Conservation (phyloP, 306 rosid species). For the Gastrolobium bilobum region DNA sequence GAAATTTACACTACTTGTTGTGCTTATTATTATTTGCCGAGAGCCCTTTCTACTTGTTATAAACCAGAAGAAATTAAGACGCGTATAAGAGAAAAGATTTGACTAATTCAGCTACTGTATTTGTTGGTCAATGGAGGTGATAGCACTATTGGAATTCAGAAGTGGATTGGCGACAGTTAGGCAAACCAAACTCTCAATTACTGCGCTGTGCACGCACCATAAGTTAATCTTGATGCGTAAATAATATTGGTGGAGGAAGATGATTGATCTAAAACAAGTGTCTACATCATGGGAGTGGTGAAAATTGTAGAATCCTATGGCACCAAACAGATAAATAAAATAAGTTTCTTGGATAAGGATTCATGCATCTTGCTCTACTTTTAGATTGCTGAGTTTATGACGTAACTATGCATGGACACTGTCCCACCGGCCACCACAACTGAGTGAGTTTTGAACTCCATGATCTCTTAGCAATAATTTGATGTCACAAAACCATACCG, state of each 20-base stretch:
- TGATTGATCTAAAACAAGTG: slow-evolving; percentile 9
- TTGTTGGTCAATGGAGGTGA: slow-evolving; percentile 5
- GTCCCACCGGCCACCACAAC: slow-evolving; percentile 47
- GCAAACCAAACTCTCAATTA: not conserved
- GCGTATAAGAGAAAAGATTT: not conserved
- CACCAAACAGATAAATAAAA: slow-evolving; percentile 25
- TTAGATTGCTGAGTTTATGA: slow-evolving; percentile 26
- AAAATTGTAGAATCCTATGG: slow-evolving; percentile 34
- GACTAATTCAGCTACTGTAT: not conserved
- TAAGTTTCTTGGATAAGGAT: slow-evolving; percentile 40
- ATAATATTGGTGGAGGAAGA: not conserved
- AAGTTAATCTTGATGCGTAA: not conserved
- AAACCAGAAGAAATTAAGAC: slow-evolving; percentile 9
- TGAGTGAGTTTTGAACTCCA: slow-evolving; percentile 23
- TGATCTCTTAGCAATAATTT: slow-evolving; percentile 27
- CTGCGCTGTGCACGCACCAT: not conserved
- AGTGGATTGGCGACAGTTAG: not conserved
- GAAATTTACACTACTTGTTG: too few relatives aligned
- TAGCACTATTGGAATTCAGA: not conserved
- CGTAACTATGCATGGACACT: slow-evolving; percentile 40
- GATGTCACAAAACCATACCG: not conserved
- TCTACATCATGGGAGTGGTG: slow-evolving; percentile 27
- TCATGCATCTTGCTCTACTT: slow-evolving; percentile 32
- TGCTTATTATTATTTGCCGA: not conserved
- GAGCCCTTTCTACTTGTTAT: not conserved